Evolutionary conservation across 1,139 yeast genomes (phyloP), one percentile per base, ranked within the genome.

Genomic region (Pichia sp.): DNA sequence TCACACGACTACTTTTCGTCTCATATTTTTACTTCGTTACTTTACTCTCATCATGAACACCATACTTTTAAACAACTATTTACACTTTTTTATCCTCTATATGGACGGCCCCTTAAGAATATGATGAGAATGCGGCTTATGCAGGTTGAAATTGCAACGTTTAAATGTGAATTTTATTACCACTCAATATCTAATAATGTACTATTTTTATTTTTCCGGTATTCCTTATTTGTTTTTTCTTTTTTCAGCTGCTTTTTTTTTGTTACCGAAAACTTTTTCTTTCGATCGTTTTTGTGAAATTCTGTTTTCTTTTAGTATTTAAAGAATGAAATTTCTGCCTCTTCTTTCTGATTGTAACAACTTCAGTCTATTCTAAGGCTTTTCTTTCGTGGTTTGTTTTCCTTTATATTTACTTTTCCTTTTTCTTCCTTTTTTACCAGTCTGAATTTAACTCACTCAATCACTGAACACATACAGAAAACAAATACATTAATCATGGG

Each of bases 401-500:
- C 16, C 38, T 8, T 46, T 31, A 13, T 29, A 3, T 29, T 29
- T 29, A 29, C 13, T 9, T 30, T 30, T 30, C 13, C n/a, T n/a
- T 30, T 45, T 38, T 39, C 7, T 16, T 29, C 14, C 18, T n/a
- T 10, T 19, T 47, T 39, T 10, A 2, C 7, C 42, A 45, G 42
- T 25, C 18, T 39, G 29, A 22, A 22, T 45, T 28, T 18, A 13
- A 45, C 16, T 13, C 43, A 28, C 43, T 36, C 38, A 36, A n/a
- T 18, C n/a, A 39, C 28, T 5, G 8, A 22, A 38, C 29, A 28
- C 19, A 25, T 36, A 28, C 14, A 45, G 11, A 42, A 22, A 46
- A 11, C 19, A 14, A 34, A 3, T 38, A 22, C 25, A 11, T 14
- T 5, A 13, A 39, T 22, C n/a, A 53, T 48, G 58, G 53, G 55